Conservation (phyloP, 257 asterid genomes). For the Solanum ahanhuiri region DNA sequence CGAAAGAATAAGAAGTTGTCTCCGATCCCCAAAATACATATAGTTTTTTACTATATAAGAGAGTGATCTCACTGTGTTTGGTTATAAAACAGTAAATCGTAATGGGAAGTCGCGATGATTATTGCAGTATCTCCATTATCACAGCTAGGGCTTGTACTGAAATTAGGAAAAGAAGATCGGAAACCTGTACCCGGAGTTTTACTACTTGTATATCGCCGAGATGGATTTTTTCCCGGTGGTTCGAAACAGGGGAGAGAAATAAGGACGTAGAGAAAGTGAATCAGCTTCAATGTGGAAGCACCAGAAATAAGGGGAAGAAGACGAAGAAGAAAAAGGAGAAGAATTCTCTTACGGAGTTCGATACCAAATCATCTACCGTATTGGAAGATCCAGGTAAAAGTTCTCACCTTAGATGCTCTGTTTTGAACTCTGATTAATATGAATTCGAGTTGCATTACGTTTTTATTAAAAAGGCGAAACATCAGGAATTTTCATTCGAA, state of each 20-base stretch:
- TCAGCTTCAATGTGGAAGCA: neutral
- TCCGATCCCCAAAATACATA: neutral
- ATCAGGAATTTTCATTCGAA: neutral
- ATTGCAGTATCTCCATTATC: slow-evolving; percentile 6
- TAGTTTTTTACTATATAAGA: neutral
- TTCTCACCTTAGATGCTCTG: neutral
- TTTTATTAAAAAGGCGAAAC: neutral
- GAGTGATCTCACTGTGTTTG: neutral
- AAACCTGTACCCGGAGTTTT: slow-evolving; percentile 32
- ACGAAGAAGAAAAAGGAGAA: neutral
- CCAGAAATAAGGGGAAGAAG: neutral
- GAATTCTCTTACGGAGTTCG: neutral
- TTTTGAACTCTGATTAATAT: neutral
- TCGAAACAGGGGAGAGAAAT: slow-evolving; percentile 8
- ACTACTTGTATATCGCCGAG: slow-evolving; percentile 38
- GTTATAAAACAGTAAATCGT: neutral
- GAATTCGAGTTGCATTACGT: neutral
- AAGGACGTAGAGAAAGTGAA: slow-evolving; percentile 7
- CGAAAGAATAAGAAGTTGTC: neutral
- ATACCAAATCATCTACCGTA: neutral
- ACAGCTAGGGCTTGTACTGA: neutral
- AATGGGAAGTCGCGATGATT: slow-evolving; percentile 5
- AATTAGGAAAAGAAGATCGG: slow-evolving; percentile 10
- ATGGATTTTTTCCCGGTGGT: slow-evolving; percentile 30
- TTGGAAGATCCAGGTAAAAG: neutral